Percentiles rank a stretch among this genome's conserved stretches.
Evolutionary conservation across 2,329 filamentous ascomycete species (phyloP).

Genomic region (Aschersonia sp.): DNA sequence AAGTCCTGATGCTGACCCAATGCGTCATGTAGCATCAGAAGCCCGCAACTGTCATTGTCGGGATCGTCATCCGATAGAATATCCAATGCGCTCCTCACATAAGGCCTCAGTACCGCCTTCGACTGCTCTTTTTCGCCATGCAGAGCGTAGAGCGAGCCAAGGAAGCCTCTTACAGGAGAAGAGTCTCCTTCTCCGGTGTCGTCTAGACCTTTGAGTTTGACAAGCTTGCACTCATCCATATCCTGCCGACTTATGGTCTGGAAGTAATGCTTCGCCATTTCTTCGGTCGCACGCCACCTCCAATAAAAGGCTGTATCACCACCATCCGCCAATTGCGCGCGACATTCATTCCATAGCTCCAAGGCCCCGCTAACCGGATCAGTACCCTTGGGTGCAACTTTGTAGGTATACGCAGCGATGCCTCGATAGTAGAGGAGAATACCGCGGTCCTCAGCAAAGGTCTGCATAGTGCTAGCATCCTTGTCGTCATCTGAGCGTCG

Average conservation of each 20-base stretch:
- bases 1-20: neutral
- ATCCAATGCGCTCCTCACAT: neutral
- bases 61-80: neutral
- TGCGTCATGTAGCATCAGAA: neutral
- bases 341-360: too few species aligned
- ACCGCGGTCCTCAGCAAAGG: too few species aligned
- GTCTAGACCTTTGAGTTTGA: neutral
- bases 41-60: neutral
- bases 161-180: neutral
- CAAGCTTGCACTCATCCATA: neutral
- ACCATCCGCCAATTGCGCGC: too few species aligned
- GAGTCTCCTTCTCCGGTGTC: neutral
- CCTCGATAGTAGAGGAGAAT: too few species aligned
- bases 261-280: neutral
- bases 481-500: too few species aligned
- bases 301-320: neutral
- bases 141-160: neutral
- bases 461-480: too few species aligned
- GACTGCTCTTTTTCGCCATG: neutral
- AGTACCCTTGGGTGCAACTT: too few species aligned
- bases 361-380: too few species aligned
- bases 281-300: neutral
- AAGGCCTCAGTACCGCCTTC: neutral
- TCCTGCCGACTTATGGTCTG: neutral
- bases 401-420: too few species aligned